Conservation (phyloP, 192 early-diverging fungal genomes). For the Coemansia sp. region DNA sequence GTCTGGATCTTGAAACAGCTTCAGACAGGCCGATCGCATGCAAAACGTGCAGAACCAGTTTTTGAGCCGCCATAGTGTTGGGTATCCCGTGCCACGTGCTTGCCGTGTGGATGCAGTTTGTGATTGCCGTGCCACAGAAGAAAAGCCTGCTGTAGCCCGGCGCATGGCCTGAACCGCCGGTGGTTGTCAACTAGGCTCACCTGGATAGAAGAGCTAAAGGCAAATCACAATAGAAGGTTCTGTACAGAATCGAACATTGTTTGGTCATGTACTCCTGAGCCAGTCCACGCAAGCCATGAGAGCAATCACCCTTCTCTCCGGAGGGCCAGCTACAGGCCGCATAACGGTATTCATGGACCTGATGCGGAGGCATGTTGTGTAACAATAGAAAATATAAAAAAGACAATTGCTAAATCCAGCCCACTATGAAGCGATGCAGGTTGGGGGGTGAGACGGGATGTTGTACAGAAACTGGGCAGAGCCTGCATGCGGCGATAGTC, state of each 20-base stretch:
- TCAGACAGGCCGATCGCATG: too few species aligned
- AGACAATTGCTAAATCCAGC: neutral
- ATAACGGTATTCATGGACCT: neutral
- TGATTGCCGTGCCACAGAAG: too few species aligned
- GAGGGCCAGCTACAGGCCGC: neutral
- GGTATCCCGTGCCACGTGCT: neutral
- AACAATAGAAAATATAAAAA: neutral
- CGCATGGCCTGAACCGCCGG: neutral
- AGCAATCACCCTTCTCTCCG: neutral
- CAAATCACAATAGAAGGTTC: conserved; percentile 6
- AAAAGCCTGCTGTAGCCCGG: neutral
- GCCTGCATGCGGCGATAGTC: too few species aligned
- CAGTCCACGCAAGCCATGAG: neutral
- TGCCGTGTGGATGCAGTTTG: too few species aligned
- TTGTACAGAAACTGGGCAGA: neutral
- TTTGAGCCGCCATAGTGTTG: too few species aligned
- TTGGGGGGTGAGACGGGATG: neutral
- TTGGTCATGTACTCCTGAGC: too few species aligned
- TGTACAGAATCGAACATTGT: neutral
- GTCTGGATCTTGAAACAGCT: too few species aligned
- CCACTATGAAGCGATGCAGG: neutral
- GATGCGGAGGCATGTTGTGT: neutral
- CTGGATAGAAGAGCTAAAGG: neutral
- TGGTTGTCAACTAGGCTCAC: too few species aligned
- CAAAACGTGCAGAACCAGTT: too few species aligned